A percentile compares a stretch with the other conserved stretches of the same genome.
Evolutionary conservation across 2,329 filamentous ascomycete genomes (phyloP).

Genomic region (Arachnomyces sp.): DNA sequence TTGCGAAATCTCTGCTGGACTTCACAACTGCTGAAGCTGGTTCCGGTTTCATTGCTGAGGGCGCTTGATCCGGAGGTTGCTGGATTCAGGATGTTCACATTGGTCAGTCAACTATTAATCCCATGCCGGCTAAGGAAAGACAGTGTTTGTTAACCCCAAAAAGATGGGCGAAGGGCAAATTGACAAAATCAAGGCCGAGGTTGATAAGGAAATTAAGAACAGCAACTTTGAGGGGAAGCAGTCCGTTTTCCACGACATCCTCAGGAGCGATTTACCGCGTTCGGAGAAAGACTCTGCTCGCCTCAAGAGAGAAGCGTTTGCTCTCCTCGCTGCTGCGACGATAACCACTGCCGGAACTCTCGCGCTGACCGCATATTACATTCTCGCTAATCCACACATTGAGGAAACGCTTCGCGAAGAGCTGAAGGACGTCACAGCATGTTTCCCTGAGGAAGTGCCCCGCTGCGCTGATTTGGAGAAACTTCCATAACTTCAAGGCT

Average conservation of each 20-base stretch:
- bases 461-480: slow-evolving; percentile 18
- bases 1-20: no score
- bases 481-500: slow-evolving; percentile 14
- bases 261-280: slow-evolving; percentile 11
- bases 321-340: slow-evolving; percentile 21
- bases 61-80: no score
- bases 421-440: slow-evolving; percentile 17
- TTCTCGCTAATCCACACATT: slow-evolving; percentile 9
- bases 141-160: slow-evolving; percentile 6
- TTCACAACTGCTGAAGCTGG: no score
- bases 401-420: slow-evolving; percentile 8
- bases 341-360: no score
- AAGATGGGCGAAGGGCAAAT: neutral
- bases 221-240: neutral
- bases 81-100: neutral
- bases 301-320: slow-evolving; percentile 22
- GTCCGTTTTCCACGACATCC: slow-evolving; percentile 8
- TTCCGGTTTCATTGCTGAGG: no score
- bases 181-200: no score
- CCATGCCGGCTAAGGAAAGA: no score
- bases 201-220: neutral
- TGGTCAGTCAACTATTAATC: neutral
- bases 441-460: slow-evolving; percentile 1
- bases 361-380: slow-evolving; percentile 3
- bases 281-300: slow-evolving; percentile 12